Base-by-base conservation (phyloP, 1,284 basidiomycete species). In the Schizophyllum commune region DNA sequence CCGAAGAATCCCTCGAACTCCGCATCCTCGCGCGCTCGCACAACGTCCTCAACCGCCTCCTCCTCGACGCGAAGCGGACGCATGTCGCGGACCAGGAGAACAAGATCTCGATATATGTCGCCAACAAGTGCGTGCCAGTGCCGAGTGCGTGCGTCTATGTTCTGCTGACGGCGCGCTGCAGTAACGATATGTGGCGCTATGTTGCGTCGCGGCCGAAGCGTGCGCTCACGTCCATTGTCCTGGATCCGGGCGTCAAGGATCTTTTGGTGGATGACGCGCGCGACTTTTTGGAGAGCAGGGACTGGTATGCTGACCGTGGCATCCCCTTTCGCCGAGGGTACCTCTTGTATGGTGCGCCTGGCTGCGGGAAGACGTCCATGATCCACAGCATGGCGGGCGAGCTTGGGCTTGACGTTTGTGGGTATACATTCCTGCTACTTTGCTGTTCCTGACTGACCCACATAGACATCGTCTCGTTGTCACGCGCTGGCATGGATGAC, bases 371-470 rank as follows among this genome's bases (percentile, higher is more conserved):
- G 68, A 89, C 88, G 0, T 88, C 85, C 32, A 76, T 88, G 66
- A 85, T 92, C 60, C 87, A 90, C 64, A 83, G 84, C 52, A 74
- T 94, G 13, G 91, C 91, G 0, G 88, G 89, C 15, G 88, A 89
- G 71, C 80, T 93, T 34, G 81, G 80, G 1, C 75, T 92, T 27
- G 82, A 91, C 65, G 83, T 93, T 55, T 92, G 88, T 70, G 89
- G 2, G 39, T 47, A 47, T 9, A 9, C 17, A 47, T 4, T 9
- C 3, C 9, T 13, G 2, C 8, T 13, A 4, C 3, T 47, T 9
- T 47, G 39, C 13, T 47, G 2, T 11, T 47, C 2, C 39, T 11
- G 8, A 11, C 39, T 47, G 39, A 47, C 3, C 2, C 9, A 47
- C 17, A 8, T 8, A 47, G 39, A 47, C 70, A 82, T 90, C 56